A percentile compares a stretch with the other conserved stretches of the same genome.
Conservation (phyloP, 305 asterid genomes). For the Fraxinus angustifolia region DNA sequence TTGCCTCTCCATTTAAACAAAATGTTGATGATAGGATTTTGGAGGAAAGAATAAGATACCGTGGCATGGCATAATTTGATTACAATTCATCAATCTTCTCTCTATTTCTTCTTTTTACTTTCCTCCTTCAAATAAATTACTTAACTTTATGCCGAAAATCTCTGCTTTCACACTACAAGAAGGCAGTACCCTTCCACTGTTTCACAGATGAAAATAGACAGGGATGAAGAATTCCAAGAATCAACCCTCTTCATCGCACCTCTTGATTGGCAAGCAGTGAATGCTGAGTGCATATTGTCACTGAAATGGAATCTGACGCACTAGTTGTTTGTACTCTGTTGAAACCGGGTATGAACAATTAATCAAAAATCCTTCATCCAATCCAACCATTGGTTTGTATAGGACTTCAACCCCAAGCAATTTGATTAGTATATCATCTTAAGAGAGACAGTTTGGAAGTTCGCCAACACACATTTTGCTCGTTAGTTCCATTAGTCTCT, state of each 20-base stretch:
- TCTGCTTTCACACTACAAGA: neutral
- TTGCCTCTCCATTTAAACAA: neutral
- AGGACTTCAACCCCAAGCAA: neutral
- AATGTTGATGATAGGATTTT: neutral
- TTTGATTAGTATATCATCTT: conserved; percentile 11
- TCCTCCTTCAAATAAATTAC: neutral
- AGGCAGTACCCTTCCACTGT: neutral
- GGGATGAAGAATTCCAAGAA: neutral
- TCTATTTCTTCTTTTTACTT: neutral
- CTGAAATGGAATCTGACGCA: neutral
- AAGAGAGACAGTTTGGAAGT: conserved; percentile 44
- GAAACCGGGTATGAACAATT: neutral
- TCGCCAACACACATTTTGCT: conserved; percentile 67
- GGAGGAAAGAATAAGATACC: neutral
- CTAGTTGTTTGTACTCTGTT: neutral
- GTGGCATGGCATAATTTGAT: neutral
- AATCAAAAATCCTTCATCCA: neutral
- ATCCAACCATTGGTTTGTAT: neutral
- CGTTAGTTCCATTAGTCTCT: conserved; percentile 45
- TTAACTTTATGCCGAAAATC: neutral
- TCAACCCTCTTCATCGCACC: neutral
- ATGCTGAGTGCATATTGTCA: neutral
- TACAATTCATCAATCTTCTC: neutral
- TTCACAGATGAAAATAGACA: neutral
- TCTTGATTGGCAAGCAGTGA: neutral